Conservation (phyloP, 2,329 filamentous ascomycete genomes). For the Aspergillus fumigatiaffinis region DNA sequence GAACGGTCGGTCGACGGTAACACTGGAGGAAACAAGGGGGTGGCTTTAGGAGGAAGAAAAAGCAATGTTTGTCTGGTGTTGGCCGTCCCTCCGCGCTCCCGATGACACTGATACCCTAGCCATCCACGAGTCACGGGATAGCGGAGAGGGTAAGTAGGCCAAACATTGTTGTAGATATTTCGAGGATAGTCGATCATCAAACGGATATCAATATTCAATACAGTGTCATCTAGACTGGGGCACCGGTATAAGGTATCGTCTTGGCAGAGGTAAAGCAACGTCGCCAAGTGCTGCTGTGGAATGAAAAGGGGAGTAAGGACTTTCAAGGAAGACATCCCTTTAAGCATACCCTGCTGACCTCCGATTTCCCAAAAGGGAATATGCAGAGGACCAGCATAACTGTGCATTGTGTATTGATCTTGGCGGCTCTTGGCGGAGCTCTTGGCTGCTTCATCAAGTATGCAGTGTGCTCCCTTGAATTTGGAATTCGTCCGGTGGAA, state of each 20-base stretch:
- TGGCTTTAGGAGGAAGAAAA: slow-evolving; percentile 2
- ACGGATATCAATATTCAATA: not conserved
- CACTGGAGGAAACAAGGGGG: slow-evolving; percentile 1
- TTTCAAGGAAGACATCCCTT: not conserved
- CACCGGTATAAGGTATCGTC: not conserved
- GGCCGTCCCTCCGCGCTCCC: not conserved
- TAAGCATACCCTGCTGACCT: not conserved
- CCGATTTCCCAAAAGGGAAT: slow-evolving; percentile 2
- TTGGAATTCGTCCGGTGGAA: not conserved
- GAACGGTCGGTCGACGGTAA: slow-evolving; percentile 3
- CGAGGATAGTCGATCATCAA: not conserved
- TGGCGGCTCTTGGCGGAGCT: slow-evolving; percentile 19
- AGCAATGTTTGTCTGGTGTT: not conserved
- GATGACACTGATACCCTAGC: not conserved
- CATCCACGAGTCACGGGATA: not conserved
- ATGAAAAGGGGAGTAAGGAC: slow-evolving; percentile 6
- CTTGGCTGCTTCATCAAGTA: slow-evolving; percentile 16
- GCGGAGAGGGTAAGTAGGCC: too few species aligned
- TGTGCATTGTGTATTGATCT: slow-evolving; percentile 3
- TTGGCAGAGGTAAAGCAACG: slow-evolving; percentile 6
- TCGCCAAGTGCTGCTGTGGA: slow-evolving; percentile 23
- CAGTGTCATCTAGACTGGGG: not conserved
- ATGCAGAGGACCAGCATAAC: slow-evolving; percentile 9
- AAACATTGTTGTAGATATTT: not conserved
- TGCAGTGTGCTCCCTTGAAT: slow-evolving; percentile 6